Base-by-base conservation (phyloP, 495 filamentous ascomycete species). In the Hypoxylon trugodes region DNA sequence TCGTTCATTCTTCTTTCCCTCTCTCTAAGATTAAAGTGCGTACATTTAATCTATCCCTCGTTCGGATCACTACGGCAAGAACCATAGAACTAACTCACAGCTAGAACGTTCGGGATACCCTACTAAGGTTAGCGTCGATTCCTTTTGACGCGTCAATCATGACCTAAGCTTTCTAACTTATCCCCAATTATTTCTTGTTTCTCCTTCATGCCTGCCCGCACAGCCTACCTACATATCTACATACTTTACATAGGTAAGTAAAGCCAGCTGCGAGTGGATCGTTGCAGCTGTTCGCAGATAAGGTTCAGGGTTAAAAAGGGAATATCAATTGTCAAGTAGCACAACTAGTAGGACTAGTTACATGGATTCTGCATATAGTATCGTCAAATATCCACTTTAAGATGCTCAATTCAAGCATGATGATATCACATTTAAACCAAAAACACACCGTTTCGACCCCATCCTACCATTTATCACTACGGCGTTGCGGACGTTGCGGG, bases 401-500 rank as follows among this genome's bases (percentile, higher is more conserved):
- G n/a, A n/a, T n/a, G n/a, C 36, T 64, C 60, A 52, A 52, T 64
- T 42, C 15, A 61, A 50, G 63, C 63, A 61, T 16, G 51, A 61
- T 67, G 64, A 62, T 61, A 58, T 67, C 64, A 67, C 45, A 22
- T 12, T 18, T 22, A 35, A 37, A 12, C n/a, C n/a, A n/a, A n/a
- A n/a, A n/a, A n/a, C n/a, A 47, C 16, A 22, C 22, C 19, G 22
- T 55, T 49, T 42, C 61, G 49, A 54, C 38, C 51, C 47, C 36
- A 42, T 43, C 47, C 6, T 59, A 40, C 52, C 35, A 50, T 40
- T 9, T 16, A 16, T n/a, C 33, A 32, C 46, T 37, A 28, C 28
- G 19, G 37, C 45, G 43, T 45, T 49, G 33, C 46, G n/a, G n/a
- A n/a, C n/a, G n/a, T n/a, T n/a, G n/a, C n/a, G n/a, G n/a, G n/a